Percentiles rank a stretch among this genome's conserved stretches.
phyloP scores from a whole-genome alignment of 139 green algal genomes.

The Deuterostichococcus epilithicus region DNA sequence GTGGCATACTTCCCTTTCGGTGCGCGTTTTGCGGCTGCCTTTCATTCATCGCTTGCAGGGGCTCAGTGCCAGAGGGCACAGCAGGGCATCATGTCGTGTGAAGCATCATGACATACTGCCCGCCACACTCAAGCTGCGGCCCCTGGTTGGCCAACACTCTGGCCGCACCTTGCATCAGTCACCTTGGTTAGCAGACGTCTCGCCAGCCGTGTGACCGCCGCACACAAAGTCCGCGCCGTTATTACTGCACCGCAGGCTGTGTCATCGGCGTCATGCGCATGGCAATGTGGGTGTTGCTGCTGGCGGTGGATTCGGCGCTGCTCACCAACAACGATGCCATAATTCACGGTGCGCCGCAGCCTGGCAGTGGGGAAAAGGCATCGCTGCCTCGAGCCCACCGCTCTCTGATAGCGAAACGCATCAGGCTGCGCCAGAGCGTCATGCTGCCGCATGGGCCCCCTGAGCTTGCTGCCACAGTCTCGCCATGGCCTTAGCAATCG shows the following conservation, averaged over 20 bases:
- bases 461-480: neutral
- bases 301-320: slow-evolving; percentile 14
- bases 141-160: no score
- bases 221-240: neutral
- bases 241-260: slow-evolving; percentile 1
- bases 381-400: neutral
- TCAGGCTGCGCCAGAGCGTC: neutral
- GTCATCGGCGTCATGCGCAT: slow-evolving; percentile 16
- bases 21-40: neutral
- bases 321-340: slow-evolving; percentile 19
- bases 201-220: neutral
- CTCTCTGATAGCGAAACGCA: neutral
- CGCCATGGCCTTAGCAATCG: neutral
- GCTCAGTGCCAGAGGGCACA: neutral
- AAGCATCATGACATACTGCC: neutral
- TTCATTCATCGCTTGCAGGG: neutral
- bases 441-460: no score
- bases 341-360: slow-evolving; percentile 2
- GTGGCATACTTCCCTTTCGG: slow-evolving; percentile 21
- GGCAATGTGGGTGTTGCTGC: slow-evolving; percentile 16
- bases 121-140: neutral
- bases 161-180: neutral
- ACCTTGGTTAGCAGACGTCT: no score
- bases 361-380: neutral
- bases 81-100: neutral